Evolutionary conservation across 2,329 filamentous ascomycete species (phyloP).

Genomic region (Pseudogymnoascus sp.): DNA sequence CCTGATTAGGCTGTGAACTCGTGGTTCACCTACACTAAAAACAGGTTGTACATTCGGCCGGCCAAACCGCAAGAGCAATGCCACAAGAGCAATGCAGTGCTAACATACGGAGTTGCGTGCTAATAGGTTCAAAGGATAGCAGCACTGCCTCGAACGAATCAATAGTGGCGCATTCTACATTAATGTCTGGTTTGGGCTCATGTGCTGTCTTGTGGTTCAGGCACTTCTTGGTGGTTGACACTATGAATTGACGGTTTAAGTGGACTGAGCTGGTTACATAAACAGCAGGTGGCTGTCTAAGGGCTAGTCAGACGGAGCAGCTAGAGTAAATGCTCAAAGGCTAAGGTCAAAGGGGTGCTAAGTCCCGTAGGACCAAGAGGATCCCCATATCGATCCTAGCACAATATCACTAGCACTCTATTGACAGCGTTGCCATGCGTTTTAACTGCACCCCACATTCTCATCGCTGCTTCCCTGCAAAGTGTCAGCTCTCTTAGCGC

Average conservation of each 20-base stretch:
- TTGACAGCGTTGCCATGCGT: background rate
- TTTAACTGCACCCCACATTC: background rate
- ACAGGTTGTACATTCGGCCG: background rate
- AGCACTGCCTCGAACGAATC: background rate
- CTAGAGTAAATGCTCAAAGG: background rate
- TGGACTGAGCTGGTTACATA: background rate
- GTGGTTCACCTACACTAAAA: slow-evolving; percentile 6
- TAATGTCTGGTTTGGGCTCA: background rate
- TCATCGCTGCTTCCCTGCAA: background rate
- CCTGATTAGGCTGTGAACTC: background rate
- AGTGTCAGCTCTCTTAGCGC: background rate
- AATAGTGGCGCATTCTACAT: background rate
- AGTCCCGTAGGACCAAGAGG: background rate
- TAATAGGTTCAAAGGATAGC: background rate
- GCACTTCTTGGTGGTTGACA: background rate
- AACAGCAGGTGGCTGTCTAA: background rate
- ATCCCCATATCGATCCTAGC: background rate
- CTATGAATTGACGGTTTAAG: background rate
- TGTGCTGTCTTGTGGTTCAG: background rate
- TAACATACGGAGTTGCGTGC: background rate
- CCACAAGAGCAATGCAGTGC: background rate
- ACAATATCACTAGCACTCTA: background rate
- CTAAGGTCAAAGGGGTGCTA: background rate
- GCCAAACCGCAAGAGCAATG: background rate
- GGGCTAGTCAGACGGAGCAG: background rate